Percentiles rank a stretch among this genome's conserved stretches.
Evolutionary conservation across 2,329 filamentous ascomycete species (phyloP).

Genomic region (Colletotrichum noveboracense): DNA sequence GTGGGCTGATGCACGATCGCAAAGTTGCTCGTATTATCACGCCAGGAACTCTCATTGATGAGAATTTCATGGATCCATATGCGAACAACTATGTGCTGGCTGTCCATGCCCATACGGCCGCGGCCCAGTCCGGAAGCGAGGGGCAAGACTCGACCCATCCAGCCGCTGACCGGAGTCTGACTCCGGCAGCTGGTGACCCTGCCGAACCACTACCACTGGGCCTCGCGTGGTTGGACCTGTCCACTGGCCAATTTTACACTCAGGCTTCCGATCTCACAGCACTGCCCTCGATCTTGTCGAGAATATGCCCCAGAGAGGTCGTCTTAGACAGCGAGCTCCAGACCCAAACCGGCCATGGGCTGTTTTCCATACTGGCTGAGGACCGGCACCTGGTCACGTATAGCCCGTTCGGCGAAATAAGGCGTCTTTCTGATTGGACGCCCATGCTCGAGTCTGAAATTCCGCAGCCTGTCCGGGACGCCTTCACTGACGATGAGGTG

Average conservation of each 20-base stretch:
- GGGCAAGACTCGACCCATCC: not conserved
- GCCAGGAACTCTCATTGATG: conserved; percentile 93
- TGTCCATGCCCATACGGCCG: conserved; percentile 69
- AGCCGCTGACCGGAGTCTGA: conserved; percentile 6
- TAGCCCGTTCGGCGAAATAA: conserved; percentile 53
- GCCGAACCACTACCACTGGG: conserved; percentile 59
- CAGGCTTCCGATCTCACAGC: conserved; percentile 74
- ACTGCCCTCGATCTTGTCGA: conserved; percentile 80
- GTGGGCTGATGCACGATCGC: conserved; percentile 84
- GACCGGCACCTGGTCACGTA: conserved; percentile 81
- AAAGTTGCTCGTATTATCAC: conserved; percentile 88
- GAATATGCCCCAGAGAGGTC: conserved; percentile 84
- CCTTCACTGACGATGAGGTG: conserved; percentile 74
- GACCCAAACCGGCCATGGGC: conserved; percentile 60
- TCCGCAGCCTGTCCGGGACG: conserved; percentile 50
- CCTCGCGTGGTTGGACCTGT: conserved; percentile 92
- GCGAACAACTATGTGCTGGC: conserved; percentile 92
- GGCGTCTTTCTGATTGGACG: conserved; percentile 69
- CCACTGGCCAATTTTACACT: conserved; percentile 92
- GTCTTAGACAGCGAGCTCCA: conserved; percentile 73
- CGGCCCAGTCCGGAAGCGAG: conserved; percentile 3
- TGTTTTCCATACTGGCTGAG: conserved; percentile 74
- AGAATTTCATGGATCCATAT: conserved; percentile 95
- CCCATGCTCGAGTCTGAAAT: conserved; percentile 79
- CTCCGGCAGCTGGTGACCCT: not conserved